Evolutionary conservation across 495 filamentous ascomycete species (phyloP).

Genomic region (Penicillium roqueforti): DNA sequence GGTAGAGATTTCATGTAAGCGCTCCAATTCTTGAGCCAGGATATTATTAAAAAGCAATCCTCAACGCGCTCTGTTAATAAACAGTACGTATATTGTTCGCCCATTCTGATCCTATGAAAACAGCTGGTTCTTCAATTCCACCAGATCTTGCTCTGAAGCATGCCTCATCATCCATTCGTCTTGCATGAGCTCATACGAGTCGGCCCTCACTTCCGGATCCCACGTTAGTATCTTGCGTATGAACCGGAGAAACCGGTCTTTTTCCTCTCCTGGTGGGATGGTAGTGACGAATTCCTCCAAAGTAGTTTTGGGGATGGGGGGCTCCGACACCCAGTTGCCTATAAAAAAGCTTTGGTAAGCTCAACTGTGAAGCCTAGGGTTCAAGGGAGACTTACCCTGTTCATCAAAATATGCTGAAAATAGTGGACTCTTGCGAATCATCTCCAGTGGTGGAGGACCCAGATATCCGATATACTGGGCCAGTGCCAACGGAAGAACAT

Average conservation of each 20-base stretch:
- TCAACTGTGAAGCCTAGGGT: too few relatives aligned
- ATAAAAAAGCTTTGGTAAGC: neutral
- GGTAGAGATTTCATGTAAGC: too few relatives aligned
- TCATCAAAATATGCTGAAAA: conserved; percentile 21
- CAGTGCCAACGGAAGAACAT: conserved; percentile 23
- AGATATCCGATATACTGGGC: conserved; percentile 27
- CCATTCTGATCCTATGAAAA: neutral
- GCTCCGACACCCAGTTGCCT: conserved; percentile 16
- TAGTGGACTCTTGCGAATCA: conserved; percentile 20
- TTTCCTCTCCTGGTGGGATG: conserved; percentile 14
- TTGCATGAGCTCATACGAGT: conserved; percentile 5
- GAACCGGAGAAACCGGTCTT: conserved; percentile 13
- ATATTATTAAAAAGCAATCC: too few relatives aligned
- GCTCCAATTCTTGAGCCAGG: too few relatives aligned
- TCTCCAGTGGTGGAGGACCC: conserved; percentile 17
- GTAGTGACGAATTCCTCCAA: conserved; percentile 15
- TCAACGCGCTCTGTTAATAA: too few relatives aligned
- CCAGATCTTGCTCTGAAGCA: neutral
- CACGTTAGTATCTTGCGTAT: conserved; percentile 14
- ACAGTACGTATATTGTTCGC: too few relatives aligned
- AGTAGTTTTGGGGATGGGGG: conserved; percentile 10
- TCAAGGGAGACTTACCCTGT: conserved; percentile 9
- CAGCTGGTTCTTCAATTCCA: neutral
- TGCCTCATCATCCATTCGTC: conserved; percentile 11
- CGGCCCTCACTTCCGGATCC: conserved; percentile 13